Percentiles rank a stretch among this genome's conserved stretches.
Evolutionary conservation across 768 basidiomycete genomes (phyloP).

Genomic region (Tephrocybe sp.): DNA sequence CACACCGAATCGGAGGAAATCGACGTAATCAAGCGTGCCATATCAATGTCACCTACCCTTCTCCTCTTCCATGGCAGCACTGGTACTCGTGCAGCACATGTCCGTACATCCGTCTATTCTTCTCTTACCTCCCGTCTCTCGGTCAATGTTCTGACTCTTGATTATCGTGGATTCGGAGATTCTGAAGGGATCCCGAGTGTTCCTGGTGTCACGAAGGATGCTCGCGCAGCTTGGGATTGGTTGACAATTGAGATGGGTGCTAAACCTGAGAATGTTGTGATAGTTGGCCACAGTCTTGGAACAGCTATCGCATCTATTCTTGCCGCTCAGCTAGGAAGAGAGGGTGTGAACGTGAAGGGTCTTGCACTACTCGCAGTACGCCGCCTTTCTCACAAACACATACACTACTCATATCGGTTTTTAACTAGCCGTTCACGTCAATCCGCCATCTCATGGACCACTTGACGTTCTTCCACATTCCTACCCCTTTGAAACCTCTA

Average conservation of each 20-base stretch:
- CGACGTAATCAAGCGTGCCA: slow-evolving; percentile 26
- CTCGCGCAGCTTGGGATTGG: slow-evolving; percentile 64
- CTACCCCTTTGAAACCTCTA: slow-evolving; percentile 74
- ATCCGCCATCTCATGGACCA: slow-evolving; percentile 61
- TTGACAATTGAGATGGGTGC: slow-evolving; percentile 46
- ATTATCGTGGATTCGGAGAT: slow-evolving; percentile 78
- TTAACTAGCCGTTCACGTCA: slow-evolving; percentile 50
- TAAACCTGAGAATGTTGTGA: slow-evolving; percentile 45
- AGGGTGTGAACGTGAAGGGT: slow-evolving; percentile 40
- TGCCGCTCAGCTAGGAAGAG: slow-evolving; percentile 43
- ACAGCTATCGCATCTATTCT: slow-evolving; percentile 60
- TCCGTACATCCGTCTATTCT: slow-evolving; percentile 51
- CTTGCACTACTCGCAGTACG: slow-evolving; percentile 44
- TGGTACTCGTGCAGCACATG: slow-evolving; percentile 52
- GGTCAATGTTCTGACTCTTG: slow-evolving; percentile 62
- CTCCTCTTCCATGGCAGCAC: slow-evolving; percentile 77
- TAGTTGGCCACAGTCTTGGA: slow-evolving; percentile 76
- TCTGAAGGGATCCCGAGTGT: slow-evolving; percentile 63
- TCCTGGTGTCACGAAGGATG: slow-evolving; percentile 56
- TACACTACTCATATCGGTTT: neutral
- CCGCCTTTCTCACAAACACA: neutral
- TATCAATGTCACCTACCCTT: slow-evolving; percentile 48
- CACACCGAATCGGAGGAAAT: slow-evolving; percentile 14
- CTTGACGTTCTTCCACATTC: slow-evolving; percentile 56
- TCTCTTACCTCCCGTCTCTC: slow-evolving; percentile 47